Evolutionary conservation across 345 rosid genomes (phyloP).

Genomic region (Geranium brycei): DNA sequence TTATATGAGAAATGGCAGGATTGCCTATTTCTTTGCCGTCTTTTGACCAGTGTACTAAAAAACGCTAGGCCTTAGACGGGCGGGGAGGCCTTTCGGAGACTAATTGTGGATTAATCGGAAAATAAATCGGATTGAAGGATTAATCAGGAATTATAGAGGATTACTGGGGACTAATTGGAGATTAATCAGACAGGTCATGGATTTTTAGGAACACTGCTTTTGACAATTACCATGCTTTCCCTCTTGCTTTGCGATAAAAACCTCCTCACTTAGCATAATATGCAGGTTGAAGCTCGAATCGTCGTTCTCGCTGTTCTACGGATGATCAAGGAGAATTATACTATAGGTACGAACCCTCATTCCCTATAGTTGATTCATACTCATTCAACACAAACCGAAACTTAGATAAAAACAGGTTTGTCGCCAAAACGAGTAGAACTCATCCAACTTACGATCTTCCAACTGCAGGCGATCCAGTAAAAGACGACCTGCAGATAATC

Average conservation of each 20-base stretch:
- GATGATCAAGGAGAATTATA: conserved; percentile 76
- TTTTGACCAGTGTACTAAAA: too few species aligned
- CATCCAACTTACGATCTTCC: background rate
- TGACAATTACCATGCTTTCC: background rate
- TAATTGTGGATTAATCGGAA: too few species aligned
- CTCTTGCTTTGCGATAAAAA: conserved; percentile 1
- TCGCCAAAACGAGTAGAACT: background rate
- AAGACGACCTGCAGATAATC: conserved; percentile 61
- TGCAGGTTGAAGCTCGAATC: conserved; percentile 84
- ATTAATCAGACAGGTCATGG: too few species aligned
- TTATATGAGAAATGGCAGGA: too few species aligned
- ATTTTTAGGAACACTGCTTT: background rate
- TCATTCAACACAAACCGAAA: background rate
- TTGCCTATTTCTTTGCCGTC: too few species aligned
- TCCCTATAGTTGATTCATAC: background rate
- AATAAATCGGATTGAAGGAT: too few species aligned
- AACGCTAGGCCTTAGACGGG: too few species aligned
- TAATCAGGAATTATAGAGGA: too few species aligned
- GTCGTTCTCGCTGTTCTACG: conserved; percentile 77
- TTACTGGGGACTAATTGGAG: too few species aligned
- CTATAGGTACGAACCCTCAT: conserved; percentile 26
- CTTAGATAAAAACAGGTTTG: background rate
- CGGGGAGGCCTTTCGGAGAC: too few species aligned
- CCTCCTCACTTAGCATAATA: conserved; percentile 11
- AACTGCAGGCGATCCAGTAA: conserved; percentile 45